Evolutionary conservation across 495 filamentous ascomycete species (phyloP).

Genomic region (Penicillium subrubescens): DNA sequence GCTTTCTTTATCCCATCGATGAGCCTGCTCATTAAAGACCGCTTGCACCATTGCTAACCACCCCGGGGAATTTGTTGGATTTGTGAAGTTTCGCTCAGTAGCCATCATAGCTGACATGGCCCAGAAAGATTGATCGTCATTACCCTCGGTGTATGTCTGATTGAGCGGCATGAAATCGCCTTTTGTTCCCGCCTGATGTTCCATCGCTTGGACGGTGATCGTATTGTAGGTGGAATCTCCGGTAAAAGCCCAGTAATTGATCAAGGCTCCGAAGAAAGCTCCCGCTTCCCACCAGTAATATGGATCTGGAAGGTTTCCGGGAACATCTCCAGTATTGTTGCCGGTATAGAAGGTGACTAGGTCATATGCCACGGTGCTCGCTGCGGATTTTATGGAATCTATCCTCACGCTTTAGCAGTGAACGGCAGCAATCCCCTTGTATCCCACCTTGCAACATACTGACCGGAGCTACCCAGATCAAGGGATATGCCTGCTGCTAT

Average conservation of each 20-base stretch:
- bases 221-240: slow-evolving; percentile 74
- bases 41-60: slow-evolving; percentile 83
- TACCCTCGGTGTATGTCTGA: slow-evolving; percentile 74
- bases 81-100: slow-evolving; percentile 74
- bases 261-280: slow-evolving; percentile 70
- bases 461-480: slow-evolving; percentile 11
- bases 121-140: slow-evolving; percentile 91
- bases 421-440: no score
- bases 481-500: slow-evolving; percentile 3
- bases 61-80: slow-evolving; percentile 55
- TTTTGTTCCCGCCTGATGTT: slow-evolving; percentile 69
- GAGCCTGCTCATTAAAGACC: slow-evolving; percentile 73
- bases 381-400: slow-evolving; percentile 52
- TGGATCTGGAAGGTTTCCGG: slow-evolving; percentile 71
- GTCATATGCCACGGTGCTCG: slow-evolving; percentile 39
- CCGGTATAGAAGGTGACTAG: slow-evolving; percentile 66
- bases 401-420: neutral
- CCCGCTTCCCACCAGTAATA: slow-evolving; percentile 89
- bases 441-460: neutral
- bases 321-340: slow-evolving; percentile 67
- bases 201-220: slow-evolving; percentile 63
- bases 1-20: slow-evolving; percentile 69
- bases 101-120: slow-evolving; percentile 79
- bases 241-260: slow-evolving; percentile 86
- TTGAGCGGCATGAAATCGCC: slow-evolving; percentile 79